phyloP scores from a whole-genome alignment of 176 grass and related monocot species.

The Carex cristatella region DNA sequence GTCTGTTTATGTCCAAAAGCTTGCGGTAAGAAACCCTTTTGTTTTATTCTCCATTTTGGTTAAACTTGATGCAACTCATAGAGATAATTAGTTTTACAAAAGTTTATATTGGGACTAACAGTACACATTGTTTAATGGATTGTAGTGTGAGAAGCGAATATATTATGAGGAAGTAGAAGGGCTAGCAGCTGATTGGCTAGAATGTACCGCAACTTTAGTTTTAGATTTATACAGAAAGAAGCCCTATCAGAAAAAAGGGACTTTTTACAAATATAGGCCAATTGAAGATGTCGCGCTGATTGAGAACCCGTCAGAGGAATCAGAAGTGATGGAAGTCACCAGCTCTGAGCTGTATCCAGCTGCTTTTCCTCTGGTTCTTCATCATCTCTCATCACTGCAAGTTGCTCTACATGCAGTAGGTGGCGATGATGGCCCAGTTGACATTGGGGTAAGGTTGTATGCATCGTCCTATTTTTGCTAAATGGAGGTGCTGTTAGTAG shows the following conservation, averaged over 20 bases:
- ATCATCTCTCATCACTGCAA: conserved; percentile 54
- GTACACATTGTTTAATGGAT: conserved; percentile 24
- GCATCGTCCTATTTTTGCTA: conserved; percentile 64
- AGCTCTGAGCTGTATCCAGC: conserved; percentile 30
- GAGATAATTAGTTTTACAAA: neutral
- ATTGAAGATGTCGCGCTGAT: conserved; percentile 69
- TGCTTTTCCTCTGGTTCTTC: conserved; percentile 65
- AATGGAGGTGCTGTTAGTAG: conserved; percentile 4
- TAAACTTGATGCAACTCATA: neutral
- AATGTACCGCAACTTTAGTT: conserved; percentile 68
- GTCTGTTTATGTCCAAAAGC: conserved; percentile 77
- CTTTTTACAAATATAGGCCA: conserved; percentile 37
- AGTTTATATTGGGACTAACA: neutral
- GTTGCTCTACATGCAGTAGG: conserved; percentile 78
- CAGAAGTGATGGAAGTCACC: conserved; percentile 18
- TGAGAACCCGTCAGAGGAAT: conserved; percentile 54
- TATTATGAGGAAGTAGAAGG: conserved; percentile 90
- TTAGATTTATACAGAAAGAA: conserved; percentile 57
- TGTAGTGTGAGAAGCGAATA: conserved; percentile 84
- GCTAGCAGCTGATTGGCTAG: conserved; percentile 70
- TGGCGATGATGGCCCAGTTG: conserved; percentile 56
- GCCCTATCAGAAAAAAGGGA: conserved; percentile 38
- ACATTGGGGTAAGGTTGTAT: conserved; percentile 63
- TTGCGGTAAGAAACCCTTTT: conserved; percentile 51
- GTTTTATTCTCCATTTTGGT: neutral